Evolutionary conservation across 2,329 filamentous ascomycete genomes (phyloP), one percentile per base, ranked within the genome.

Genomic region (Cordyceps javanica): DNA sequence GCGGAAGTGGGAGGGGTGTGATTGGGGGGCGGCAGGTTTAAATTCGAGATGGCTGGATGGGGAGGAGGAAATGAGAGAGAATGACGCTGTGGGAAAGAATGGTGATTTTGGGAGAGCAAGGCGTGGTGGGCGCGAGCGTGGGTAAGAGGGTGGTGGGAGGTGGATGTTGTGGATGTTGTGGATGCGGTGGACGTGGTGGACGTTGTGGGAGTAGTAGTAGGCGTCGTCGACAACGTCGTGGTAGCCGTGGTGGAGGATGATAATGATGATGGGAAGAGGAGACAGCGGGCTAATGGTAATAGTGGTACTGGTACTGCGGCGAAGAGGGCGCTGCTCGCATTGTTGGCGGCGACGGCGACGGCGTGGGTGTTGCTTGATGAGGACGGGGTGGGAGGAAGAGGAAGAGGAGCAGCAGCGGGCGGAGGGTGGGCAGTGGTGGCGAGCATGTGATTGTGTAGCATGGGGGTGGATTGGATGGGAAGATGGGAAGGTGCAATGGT

Each of bases 391-490:
- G n/a, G n/a, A n/a, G n/a, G n/a, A n/a, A n/a, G n/a, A n/a, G n/a
- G n/a, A n/a, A n/a, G n/a, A n/a, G n/a, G n/a, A n/a, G n/a, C n/a
- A n/a, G n/a, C n/a, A n/a, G n/a, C n/a, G n/a, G n/a, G n/a, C n/a
- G n/a, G n/a, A n/a, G n/a, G n/a, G n/a, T n/a, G n/a, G n/a, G n/a
- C n/a, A n/a, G 53, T 34, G 26, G 61, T 55, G 34, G 54, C 59
- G 62, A 63, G 62, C 63, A 65, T 65, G 63, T 65, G 63, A 65
- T 65, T 63, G 59, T 60, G 62, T 57, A 41, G 25, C 54, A 57
- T 57, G 28, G 36, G 44, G 38, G n/a, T n/a, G n/a, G n/a, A n/a
- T n/a, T n/a, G n/a, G n/a, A n/a, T n/a, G n/a, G n/a, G n/a, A n/a
- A n/a, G n/a, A n/a, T n/a, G n/a, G n/a, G n/a, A n/a, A n/a, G n/a